Percentiles rank a stretch among this genome's conserved stretches.
These are phyloP conservation scores for Apodospora peruviana DNA, from an alignment of 495 filamentous ascomycete species.

Conservation along the genomic window DNA sequence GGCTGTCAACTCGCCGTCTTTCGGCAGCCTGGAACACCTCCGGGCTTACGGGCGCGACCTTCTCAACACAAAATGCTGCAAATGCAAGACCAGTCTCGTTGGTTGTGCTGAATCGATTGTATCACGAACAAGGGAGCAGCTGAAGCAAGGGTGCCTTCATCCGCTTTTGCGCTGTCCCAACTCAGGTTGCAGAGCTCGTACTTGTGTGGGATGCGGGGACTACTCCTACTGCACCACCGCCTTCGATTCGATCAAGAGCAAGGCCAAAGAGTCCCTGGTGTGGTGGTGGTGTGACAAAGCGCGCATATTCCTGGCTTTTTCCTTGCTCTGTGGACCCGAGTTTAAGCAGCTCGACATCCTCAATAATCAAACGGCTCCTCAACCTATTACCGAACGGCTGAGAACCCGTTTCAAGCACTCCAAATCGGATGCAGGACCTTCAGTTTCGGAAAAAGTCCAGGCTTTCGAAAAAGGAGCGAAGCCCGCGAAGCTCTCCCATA, in stretches of 20 bases:
- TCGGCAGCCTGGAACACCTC: no score
- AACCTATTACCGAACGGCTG: no score
- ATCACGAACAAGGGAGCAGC: no score
- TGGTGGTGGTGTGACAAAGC: conserved; percentile 30
- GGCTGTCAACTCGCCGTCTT: no score
- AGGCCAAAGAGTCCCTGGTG: conserved; percentile 5
- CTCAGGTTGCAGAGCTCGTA: conserved; percentile 6
- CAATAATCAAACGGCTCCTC: no score
- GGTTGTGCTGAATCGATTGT: no score
- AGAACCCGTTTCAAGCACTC: no score
- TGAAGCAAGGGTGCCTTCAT: conserved; percentile 1
- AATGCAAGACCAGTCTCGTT: no score
- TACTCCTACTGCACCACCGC: background rate
- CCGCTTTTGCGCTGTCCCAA: conserved; percentile 8
- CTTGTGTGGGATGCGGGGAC: background rate
- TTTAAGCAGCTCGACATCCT: background rate
- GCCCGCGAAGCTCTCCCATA: background rate
- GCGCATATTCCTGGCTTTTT: conserved; percentile 26
- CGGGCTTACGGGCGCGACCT: no score
- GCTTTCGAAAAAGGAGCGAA: background rate
- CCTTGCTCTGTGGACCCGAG: conserved; percentile 26
- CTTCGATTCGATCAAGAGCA: background rate
- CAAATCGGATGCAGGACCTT: no score
- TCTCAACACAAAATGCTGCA: no score
- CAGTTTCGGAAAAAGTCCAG: no score